Evolutionary conservation across 495 filamentous ascomycete species (phyloP).

Genomic region (Bombardia bombarda): DNA sequence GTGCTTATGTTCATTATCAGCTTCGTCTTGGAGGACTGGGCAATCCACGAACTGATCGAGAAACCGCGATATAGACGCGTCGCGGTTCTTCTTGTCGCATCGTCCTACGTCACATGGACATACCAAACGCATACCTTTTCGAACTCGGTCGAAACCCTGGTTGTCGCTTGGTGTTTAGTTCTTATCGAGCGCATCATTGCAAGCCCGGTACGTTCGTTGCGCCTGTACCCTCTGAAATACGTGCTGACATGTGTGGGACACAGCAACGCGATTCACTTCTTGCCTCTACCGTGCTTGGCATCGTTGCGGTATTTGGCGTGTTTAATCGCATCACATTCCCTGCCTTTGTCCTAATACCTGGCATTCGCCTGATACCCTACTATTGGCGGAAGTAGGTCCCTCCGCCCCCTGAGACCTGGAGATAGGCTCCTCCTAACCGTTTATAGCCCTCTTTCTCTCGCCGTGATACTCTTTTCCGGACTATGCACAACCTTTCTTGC

Average conservation of each 20-base stretch:
- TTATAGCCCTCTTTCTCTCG: constrained; percentile 58
- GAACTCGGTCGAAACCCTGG: constrained; percentile 89
- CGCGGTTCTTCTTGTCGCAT: constrained; percentile 75
- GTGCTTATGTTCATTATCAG: constrained; percentile 85
- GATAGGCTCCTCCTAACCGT: constrained; percentile 17
- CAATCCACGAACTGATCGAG: constrained; percentile 79
- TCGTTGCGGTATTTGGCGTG: constrained; percentile 72
- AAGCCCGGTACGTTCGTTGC: constrained; percentile 51
- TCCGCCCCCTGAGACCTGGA: neutral
- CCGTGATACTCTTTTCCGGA: constrained; percentile 51
- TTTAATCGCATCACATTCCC: constrained; percentile 98
- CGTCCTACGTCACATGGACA: constrained; percentile 97
- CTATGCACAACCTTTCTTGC: constrained; percentile 59
- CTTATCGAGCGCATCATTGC: constrained; percentile 76
- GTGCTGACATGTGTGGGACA: constrained; percentile 8
- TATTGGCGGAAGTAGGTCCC: constrained; percentile 65
- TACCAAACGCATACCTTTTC: constrained; percentile 98
- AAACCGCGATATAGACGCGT: constrained; percentile 62
- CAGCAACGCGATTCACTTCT: constrained; percentile 67
- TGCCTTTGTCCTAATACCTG: constrained; percentile 77
- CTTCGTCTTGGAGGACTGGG: constrained; percentile 97
- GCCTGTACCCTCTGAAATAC: neutral
- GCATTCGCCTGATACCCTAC: constrained; percentile 73
- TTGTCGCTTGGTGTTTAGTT: constrained; percentile 85
- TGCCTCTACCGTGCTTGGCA: constrained; percentile 66